Evolutionary conservation across 305 asterid genomes (phyloP).

Genomic region (Plantago rigida): DNA sequence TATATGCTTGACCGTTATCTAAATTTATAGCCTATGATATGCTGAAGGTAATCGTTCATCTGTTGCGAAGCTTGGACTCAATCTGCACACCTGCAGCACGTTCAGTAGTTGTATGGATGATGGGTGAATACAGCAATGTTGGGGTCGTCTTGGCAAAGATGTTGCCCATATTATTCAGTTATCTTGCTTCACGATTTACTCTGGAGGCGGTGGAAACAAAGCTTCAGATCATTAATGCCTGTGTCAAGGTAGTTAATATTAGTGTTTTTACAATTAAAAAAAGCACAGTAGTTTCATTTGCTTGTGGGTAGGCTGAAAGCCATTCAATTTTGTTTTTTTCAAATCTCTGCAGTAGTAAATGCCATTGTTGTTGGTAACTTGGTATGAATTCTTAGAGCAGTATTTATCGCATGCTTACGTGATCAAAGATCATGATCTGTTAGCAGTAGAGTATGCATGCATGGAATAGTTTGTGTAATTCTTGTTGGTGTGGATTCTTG

Average conservation of each 20-base stretch:
- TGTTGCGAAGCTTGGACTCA: constrained; percentile 73
- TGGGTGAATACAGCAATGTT: constrained; percentile 68
- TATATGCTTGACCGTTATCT: background rate
- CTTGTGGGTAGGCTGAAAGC: constrained; percentile 6
- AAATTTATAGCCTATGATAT: constrained; percentile 16
- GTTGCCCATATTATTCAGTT: constrained; percentile 53
- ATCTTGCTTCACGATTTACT: constrained; percentile 65
- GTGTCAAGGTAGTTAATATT: constrained; percentile 53
- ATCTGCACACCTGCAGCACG: constrained; percentile 71
- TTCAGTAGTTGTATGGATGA: constrained; percentile 87
- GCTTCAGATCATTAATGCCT: constrained; percentile 81
- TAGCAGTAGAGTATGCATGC: no score
- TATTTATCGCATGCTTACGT: no score
- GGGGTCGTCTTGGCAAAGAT: constrained; percentile 59
- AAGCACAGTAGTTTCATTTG: constrained; percentile 8
- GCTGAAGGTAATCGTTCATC: constrained; percentile 65
- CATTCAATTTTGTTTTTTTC: background rate
- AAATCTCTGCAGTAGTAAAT: background rate
- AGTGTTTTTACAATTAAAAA: constrained; percentile 11
- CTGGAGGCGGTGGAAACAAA: constrained; percentile 66
- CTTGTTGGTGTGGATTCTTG: no score
- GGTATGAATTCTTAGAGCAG: no score
- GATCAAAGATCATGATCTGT: no score
- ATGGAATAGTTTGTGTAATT: no score
- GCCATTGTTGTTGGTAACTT: background rate